Base-by-base conservation (phyloP, 768 basidiomycete species). In the Pleurotus eryngii region DNA sequence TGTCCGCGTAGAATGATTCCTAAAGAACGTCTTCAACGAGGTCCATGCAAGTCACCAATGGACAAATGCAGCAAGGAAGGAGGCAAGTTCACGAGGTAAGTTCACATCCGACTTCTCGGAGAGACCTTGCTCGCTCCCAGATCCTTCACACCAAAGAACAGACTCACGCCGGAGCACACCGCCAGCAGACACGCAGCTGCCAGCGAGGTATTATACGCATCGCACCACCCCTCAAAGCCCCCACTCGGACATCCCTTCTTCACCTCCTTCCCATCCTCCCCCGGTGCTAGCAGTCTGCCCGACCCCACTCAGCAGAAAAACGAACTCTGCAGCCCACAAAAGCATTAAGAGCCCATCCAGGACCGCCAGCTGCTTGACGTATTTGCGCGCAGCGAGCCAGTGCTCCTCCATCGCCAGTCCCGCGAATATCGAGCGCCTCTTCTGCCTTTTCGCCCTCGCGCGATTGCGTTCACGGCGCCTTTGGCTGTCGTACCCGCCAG, bases 101-200 rank as follows among this genome's bases (percentile, higher is more conserved):
- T 2, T 35, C 58, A 79, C 65, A 74, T 72, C 64, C 77, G 75
- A 61, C 84, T 87, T 72, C 87, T 78, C 58, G 86, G 87, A 14
- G 83, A 86, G 27, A 72, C 70, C 61, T 81, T 83, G 68, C 85
- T 87, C 18, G 77, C 74, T 60, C 80, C 73, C 35, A 88, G 63
- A 68, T 89, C 87, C 67, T 86, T 84, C 50, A 87, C 78, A 57
- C 82, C 83, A 65, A 87, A 87, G 67, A 84, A 88, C 17, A 76
- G 67, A 62, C 79, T 83, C 24, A 84, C 61, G 8, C 75, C 76
- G 63, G 86, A 90, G 1, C 77, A 68, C 42, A 87, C 63, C 54
- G 74, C 76, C 12, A 87, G 68, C 38, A 90, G 60, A 65, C 83
- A 88, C 4, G 85, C 77, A 24, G 80, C 77, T 12, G 87, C 86